Conservation (phyloP, 768 basidiomycete genomes). For the Termitomyces titanicus region DNA sequence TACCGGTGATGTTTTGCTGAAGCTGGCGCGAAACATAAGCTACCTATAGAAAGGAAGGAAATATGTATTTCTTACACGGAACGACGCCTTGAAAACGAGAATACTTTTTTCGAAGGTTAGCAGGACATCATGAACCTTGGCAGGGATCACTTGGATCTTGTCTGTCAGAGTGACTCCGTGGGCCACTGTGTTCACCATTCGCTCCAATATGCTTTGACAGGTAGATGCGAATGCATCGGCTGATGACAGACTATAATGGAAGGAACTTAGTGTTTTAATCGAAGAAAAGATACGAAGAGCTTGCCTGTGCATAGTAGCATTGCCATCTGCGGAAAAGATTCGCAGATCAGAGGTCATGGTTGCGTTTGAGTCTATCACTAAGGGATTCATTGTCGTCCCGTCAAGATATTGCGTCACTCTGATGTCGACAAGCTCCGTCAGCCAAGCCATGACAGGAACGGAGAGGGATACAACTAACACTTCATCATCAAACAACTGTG, state of each 20-base stretch:
- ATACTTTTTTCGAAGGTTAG: conserved; percentile 33
- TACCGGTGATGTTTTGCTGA: conserved; percentile 28
- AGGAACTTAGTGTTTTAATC: not conserved
- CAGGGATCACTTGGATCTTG: conserved; percentile 38
- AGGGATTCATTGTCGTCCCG: conserved; percentile 34
- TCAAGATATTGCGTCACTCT: conserved; percentile 39
- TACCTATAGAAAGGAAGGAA: conserved; percentile 1
- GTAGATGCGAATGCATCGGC: conserved; percentile 30
- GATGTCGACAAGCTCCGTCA: not conserved
- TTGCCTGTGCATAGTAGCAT: conserved; percentile 37
- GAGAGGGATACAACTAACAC: conserved; percentile 26
- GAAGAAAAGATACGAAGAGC: conserved; percentile 1
- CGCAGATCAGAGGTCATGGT: conserved; percentile 36
- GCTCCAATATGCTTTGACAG: conserved; percentile 36
- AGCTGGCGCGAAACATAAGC: conserved; percentile 22
- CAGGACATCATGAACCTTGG: conserved; percentile 35
- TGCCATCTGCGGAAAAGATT: conserved; percentile 35
- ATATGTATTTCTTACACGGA: conserved; percentile 28
- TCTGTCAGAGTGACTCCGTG: conserved; percentile 40
- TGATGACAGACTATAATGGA: conserved; percentile 24
- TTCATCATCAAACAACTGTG: conserved; percentile 34
- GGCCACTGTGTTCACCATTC: conserved; percentile 50
- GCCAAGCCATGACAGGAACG: not conserved
- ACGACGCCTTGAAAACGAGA: conserved; percentile 36
- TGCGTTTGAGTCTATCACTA: conserved; percentile 30